Evolutionary conservation across 83 land plant species (phyloP).

Genomic region (Picea abies): DNA sequence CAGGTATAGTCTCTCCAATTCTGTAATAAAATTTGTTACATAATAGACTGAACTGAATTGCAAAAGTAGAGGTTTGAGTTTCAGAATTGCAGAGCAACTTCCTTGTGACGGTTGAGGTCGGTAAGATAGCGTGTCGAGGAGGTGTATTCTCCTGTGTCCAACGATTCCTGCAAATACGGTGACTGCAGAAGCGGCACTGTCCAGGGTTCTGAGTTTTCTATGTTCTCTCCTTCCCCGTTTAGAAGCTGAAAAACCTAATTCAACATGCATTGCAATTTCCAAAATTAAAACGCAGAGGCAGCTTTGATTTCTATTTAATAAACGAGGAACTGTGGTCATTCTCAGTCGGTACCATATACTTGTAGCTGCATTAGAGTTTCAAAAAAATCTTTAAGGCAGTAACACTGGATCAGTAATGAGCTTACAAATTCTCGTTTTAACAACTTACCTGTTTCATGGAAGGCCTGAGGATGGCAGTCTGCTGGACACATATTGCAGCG

Average conservation of each 20-base stretch:
- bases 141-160: conserved; percentile 29
- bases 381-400: background rate
- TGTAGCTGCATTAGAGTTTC: background rate
- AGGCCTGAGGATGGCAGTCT: conserved; percentile 64
- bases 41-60: no score
- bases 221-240: conserved; percentile 37
- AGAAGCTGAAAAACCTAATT: conserved; percentile 67
- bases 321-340: background rate
- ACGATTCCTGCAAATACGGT: conserved; percentile 12
- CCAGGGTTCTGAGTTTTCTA: conserved; percentile 14
- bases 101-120: conserved; percentile 38
- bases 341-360: no score
- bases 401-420: background rate
- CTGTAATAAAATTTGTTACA: no score
- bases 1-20: no score
- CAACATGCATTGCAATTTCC: background rate
- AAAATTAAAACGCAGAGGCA: background rate
- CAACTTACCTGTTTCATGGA: conserved; percentile 66
- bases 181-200: background rate
- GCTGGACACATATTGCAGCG: conserved; percentile 83
- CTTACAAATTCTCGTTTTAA: background rate
- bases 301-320: no score
- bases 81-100: conserved; percentile 35
- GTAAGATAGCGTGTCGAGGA: conserved; percentile 25
- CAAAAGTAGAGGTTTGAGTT: no score